Conservation (phyloP, 202 grass and related monocot species). For the Setaria italica region DNA sequence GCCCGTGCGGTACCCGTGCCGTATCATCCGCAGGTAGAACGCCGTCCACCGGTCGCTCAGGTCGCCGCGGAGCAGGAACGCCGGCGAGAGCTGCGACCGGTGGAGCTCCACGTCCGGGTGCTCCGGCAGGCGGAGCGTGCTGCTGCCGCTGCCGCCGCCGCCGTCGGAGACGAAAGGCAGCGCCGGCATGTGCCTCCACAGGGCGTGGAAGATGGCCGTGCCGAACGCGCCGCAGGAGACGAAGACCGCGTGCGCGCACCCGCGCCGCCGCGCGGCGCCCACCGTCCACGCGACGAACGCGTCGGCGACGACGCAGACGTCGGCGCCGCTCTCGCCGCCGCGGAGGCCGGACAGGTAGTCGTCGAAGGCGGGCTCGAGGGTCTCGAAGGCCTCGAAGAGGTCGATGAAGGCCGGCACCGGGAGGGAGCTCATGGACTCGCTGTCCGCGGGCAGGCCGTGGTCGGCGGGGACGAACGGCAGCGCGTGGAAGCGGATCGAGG, state of each 20-base stretch:
- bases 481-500: slow-evolving; percentile 14
- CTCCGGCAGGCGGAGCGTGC: slow-evolving; percentile 43
- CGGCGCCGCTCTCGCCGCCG: neutral
- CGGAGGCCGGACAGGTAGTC: slow-evolving; percentile 27
- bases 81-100: slow-evolving; percentile 46
- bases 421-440: slow-evolving; percentile 43
- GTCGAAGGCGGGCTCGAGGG: slow-evolving; percentile 59
- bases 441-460: slow-evolving; percentile 46
- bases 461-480: slow-evolving; percentile 36
- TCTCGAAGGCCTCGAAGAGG: slow-evolving; percentile 37
- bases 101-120: slow-evolving; percentile 49
- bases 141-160: too few species aligned
- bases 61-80: neutral
- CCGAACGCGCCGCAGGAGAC: slow-evolving; percentile 57
- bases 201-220: slow-evolving; percentile 32
- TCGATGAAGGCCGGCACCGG: neutral
- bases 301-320: slow-evolving; percentile 50
- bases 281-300: slow-evolving; percentile 53
- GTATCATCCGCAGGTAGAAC: slow-evolving; percentile 12
- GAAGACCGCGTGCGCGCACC: slow-evolving; percentile 39
- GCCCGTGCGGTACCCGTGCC: slow-evolving; percentile 23
- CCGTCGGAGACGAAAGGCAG: slow-evolving; percentile 27
- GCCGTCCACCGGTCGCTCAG: neutral
- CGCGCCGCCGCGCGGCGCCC: slow-evolving; percentile 29
- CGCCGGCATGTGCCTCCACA: slow-evolving; percentile 53